Base-by-base conservation (phyloP, 768 basidiomycete genomes). In the Nidularia pulvinata region DNA sequence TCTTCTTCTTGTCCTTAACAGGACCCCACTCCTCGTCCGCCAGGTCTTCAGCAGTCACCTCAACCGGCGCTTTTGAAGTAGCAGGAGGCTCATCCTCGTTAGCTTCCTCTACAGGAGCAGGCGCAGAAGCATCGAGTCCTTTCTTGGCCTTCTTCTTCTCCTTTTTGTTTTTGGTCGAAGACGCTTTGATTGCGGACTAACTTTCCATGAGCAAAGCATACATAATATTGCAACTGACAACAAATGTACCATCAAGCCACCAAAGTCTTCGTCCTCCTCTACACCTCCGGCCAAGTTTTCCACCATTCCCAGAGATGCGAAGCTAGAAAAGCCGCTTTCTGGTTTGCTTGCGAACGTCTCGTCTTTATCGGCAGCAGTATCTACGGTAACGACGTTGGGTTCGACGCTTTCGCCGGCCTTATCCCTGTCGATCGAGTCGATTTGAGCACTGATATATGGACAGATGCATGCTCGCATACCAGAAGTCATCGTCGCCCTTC, bases 401-500 rank as follows among this genome's bases (percentile, higher is more conserved):
- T 70, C 69, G 32, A 83, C 73, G 10, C 79, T 72, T 61, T 86
- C 83, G 25, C 86, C 89, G 53, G 81, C 80, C 36, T 81, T 80
- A 49, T 84, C 87, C 86, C 86, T 89, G 60, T 46, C 56, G 37
- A 50, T 57, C 51, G 46, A 50, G 46, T 60, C 57, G 59, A 60
- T 44, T 22, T 16, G 46, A 50, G 51, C 45, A 33, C 42, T 55
- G 39, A 37, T 22, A 55, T 54, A 54, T 61, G 58, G 13, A 35
- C 14, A 50, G 50, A 59, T 30, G 19, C 19, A 19, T 19, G 19
- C 19, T 19, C 13, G 39, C 74, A 55, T 56, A 92, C 93, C 93
- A 96, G 73, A 81, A 90, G 61, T 93, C 91, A 58, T 95, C 93
- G 60, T 88, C 85, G 44, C 76, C 77, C 61, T 85, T 88, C 75